A percentile compares a stretch with the other conserved stretches of the same genome.
Conservation (phyloP, 352 stramenopile species). For the Pseudoperonospora humuli region DNA sequence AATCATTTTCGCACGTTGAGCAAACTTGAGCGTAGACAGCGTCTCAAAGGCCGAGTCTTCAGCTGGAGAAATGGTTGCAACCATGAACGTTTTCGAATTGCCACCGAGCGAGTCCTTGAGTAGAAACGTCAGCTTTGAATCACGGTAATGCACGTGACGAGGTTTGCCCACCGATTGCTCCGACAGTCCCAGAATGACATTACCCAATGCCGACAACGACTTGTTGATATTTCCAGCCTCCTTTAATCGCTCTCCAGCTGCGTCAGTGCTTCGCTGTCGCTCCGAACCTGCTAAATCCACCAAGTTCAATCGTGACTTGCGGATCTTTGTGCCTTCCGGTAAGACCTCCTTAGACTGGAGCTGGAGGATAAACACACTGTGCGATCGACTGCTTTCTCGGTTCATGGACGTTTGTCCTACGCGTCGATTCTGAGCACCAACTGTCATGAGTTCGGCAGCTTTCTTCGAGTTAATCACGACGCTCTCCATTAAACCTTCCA, state of each 20-base stretch:
- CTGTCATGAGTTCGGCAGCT: slow-evolving; percentile 65
- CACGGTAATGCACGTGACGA: slow-evolving; percentile 77
- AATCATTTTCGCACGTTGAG: slow-evolving; percentile 78
- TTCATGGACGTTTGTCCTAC: slow-evolving; percentile 85
- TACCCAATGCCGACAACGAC: slow-evolving; percentile 91
- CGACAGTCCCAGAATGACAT: slow-evolving; percentile 90
- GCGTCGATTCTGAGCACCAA: slow-evolving; percentile 65
- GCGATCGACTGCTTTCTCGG: slow-evolving; percentile 72
- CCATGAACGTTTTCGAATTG: slow-evolving; percentile 86
- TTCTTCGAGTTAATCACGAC: slow-evolving; percentile 58
- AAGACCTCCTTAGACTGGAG: slow-evolving; percentile 61
- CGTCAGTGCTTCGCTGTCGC: slow-evolving; percentile 92
- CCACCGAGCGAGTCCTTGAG: slow-evolving; percentile 79
- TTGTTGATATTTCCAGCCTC: slow-evolving; percentile 96
- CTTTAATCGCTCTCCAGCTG: slow-evolving; percentile 92
- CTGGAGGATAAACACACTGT: slow-evolving; percentile 82
- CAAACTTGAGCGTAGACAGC: slow-evolving; percentile 80
- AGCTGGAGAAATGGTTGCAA: slow-evolving; percentile 73
- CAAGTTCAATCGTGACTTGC: slow-evolving; percentile 92
- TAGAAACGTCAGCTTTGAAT: slow-evolving; percentile 82
- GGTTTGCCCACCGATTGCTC: slow-evolving; percentile 75
- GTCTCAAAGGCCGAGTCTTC: slow-evolving; percentile 83
- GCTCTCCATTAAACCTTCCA: slow-evolving; percentile 71
- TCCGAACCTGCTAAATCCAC: slow-evolving; percentile 98
- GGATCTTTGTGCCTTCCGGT: slow-evolving; percentile 52